Percentiles rank a stretch among this genome's conserved stretches.
These are phyloP conservation scores for Rhizophlyctis rosea DNA, from an alignment of 192 early-diverging fungal species.

Conservation along the genomic window DNA sequence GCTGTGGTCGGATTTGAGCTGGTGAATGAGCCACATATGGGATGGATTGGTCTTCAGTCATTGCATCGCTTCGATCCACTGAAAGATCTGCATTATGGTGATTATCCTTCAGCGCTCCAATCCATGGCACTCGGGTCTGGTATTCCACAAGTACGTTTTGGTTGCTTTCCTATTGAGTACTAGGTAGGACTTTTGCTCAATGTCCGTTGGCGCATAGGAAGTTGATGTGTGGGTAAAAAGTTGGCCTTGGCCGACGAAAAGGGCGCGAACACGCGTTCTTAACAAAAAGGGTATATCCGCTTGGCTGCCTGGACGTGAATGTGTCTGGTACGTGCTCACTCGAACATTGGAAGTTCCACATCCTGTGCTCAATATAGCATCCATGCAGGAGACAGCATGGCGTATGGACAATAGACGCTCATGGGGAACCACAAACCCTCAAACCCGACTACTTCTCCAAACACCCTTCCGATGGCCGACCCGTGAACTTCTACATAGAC, in stretches of 20 bases:
- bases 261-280: constrained; percentile 48
- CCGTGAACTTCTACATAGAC: constrained; percentile 62
- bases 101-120: constrained; percentile 68
- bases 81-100: constrained; percentile 66
- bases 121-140: constrained; percentile 75
- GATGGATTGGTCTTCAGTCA: constrained; percentile 68
- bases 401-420: constrained; percentile 62
- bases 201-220: constrained; percentile 32
- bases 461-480: constrained; percentile 52
- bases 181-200: too few relatives aligned
- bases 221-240: constrained; percentile 73
- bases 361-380: background rate
- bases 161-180: too few relatives aligned
- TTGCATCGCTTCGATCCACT: constrained; percentile 62
- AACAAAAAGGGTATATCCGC: constrained; percentile 58
- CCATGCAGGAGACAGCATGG: constrained; percentile 59
- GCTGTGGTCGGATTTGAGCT: constrained; percentile 77
- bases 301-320: constrained; percentile 59
- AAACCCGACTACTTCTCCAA: constrained; percentile 66
- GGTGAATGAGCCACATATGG: constrained; percentile 73
- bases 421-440: constrained; percentile 49
- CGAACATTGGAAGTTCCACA: too few relatives aligned
- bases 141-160: constrained; percentile 41
- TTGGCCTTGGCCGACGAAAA: constrained; percentile 72
- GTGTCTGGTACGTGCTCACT: constrained; percentile 58